Evolutionary conservation across 1,284 basidiomycete genomes (phyloP), one percentile per base, ranked within the genome.

Genomic region (Athelia sp.): DNA sequence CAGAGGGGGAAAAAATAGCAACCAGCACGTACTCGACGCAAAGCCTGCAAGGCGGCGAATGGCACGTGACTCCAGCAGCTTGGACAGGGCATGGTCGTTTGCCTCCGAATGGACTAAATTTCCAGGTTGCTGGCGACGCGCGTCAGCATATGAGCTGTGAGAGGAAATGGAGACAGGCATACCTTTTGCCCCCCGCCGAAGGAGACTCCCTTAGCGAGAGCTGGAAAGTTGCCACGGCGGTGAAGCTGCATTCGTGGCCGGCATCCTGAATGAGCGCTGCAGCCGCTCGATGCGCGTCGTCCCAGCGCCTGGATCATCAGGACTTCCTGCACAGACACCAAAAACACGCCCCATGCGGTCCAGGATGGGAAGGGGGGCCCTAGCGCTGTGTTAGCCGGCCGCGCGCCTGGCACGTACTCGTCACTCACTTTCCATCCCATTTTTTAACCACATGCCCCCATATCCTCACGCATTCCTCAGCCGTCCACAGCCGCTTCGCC

Each of bases 141-240:
- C 4, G 35, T 46, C 48, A 10, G 29, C 21, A 2, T 2, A 2
- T 50, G 46, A 4, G 21, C 1, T 24, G 54, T 51, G 34, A 56
- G 54, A 0, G 31, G 49, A 1, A 15, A 13, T n/a, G 1, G 48
- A 31, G 1, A 48, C 24, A 6, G 48, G 54, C 0, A 54, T 22
- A 29, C 51, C 34, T 0, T 13, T n/a, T 56, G 54, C 2, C 54
- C 53, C 0, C 50, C 45, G 0, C 53, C 56, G 18, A 49, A 56
- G 0, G 53, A 58, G 0, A 56, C 38, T 1, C 56, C 56, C 0
- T 43, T 19, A 0, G 44, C 2, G 4, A 44, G n/a, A 0, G 47
- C 3, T 8, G 48, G 45, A 40, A 58, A 56, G 2, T 10, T 1
- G 0, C 55, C 53, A 36, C 50, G 45, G 3, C 2, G 17, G 17